phyloP scores from a whole-genome alignment of 2,329 filamentous ascomycete genomes.

The Cladosporium sp. region DNA sequence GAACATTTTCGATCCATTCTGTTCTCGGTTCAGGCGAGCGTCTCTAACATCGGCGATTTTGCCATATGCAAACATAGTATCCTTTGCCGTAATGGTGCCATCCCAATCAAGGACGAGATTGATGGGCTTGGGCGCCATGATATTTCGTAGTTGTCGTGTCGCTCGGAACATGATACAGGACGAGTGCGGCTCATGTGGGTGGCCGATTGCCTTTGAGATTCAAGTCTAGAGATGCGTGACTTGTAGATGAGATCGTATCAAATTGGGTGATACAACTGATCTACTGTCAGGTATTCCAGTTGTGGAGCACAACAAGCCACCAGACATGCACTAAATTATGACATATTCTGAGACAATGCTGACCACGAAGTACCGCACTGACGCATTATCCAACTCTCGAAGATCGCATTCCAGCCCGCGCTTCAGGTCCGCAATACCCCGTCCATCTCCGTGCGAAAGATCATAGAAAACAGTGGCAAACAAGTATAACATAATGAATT shows the following conservation, averaged over 20 bases:
- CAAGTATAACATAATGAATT: background rate
- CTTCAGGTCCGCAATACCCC: background rate
- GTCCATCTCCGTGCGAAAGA: background rate
- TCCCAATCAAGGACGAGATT: conserved; percentile 49
- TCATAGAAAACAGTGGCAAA: background rate
- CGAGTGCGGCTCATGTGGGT: background rate
- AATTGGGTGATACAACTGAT: background rate
- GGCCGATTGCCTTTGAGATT: background rate
- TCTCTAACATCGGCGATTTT: conserved; percentile 37
- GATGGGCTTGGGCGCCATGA: background rate
- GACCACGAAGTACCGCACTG: background rate
- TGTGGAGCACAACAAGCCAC: background rate
- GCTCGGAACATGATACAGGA: background rate
- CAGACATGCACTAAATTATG: background rate
- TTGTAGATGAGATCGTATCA: background rate
- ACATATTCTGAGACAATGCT: background rate
- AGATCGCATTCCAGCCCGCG: background rate
- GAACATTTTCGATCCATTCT: conserved; percentile 30
- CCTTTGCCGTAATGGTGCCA: conserved; percentile 47
- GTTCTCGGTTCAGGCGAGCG: conserved; percentile 28
- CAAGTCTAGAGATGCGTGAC: background rate
- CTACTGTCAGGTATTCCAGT: background rate
- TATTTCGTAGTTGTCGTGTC: background rate
- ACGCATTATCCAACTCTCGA: background rate
- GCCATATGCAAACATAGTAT: conserved; percentile 47